A percentile compares a stretch with the other conserved stretches of the same genome.
phyloP scores from a whole-genome alignment of 805 yeast genomes.

The Alloascoidea africana region DNA sequence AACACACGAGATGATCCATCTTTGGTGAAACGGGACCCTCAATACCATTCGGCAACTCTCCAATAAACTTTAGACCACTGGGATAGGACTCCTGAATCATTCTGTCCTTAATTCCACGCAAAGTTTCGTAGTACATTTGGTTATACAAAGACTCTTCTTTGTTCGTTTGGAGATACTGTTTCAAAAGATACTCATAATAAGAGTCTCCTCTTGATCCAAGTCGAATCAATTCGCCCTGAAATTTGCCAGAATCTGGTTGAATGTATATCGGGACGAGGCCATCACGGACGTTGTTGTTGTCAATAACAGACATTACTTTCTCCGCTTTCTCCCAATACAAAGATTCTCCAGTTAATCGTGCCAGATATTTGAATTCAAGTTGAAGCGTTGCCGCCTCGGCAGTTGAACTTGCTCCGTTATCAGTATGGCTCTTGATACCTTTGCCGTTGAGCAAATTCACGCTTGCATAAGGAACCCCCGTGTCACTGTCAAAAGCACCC shows the following conservation, averaged over 20 bases:
- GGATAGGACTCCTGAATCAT: constrained; percentile 31
- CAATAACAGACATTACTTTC: constrained; percentile 47
- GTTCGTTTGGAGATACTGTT: constrained; percentile 27
- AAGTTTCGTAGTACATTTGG: constrained; percentile 17
- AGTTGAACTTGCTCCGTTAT: constrained; percentile 5
- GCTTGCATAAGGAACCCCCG: constrained; percentile 31
- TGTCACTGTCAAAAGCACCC: constrained; percentile 45
- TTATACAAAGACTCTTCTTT: constrained; percentile 21
- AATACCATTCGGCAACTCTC: constrained; percentile 10
- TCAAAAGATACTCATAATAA: constrained; percentile 32
- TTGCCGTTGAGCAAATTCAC: constrained; percentile 24
- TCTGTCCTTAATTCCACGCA: constrained; percentile 21
- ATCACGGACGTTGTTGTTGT: constrained; percentile 32
- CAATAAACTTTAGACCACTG: constrained; percentile 17
- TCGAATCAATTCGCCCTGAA: constrained; percentile 9
- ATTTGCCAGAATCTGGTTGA: constrained; percentile 4
- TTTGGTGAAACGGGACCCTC: constrained; percentile 14
- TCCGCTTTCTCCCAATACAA: constrained; percentile 73
- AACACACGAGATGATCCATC: constrained; percentile 34
- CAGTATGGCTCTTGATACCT: constrained; percentile 15
- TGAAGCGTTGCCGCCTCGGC: constrained; percentile 15
- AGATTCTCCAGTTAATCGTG: constrained; percentile 33
- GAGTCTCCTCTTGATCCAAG: constrained; percentile 18
- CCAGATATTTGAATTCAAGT: constrained; percentile 35
- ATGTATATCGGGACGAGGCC: neutral